These are phyloP conservation scores for Penicillium polonicum DNA, from an alignment of 2,329 filamentous ascomycete genomes.

Conservation along the genomic window DNA sequence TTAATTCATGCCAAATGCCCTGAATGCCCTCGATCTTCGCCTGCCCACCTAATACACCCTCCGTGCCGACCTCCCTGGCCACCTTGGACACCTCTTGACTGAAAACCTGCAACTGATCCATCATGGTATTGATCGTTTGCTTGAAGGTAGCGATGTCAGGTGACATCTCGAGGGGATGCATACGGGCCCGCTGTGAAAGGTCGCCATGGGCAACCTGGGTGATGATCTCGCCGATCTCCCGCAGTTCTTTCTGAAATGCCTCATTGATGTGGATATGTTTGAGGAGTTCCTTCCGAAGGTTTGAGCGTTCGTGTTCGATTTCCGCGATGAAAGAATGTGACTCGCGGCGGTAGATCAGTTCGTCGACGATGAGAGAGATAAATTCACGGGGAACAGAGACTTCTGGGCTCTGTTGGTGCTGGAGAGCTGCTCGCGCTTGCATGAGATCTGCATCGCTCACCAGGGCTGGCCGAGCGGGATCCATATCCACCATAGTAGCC, in stretches of 20 bases:
- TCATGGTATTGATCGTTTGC: conserved; percentile 83
- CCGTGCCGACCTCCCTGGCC: conserved; percentile 74
- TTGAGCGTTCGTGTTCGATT: conserved; percentile 23
- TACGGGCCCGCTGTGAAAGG: conserved; percentile 22
- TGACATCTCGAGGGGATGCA: conserved; percentile 27
- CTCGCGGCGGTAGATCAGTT: conserved; percentile 26
- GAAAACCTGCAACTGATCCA: conserved; percentile 75
- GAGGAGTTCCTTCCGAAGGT: conserved; percentile 24
- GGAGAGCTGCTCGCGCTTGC: conserved; percentile 25
- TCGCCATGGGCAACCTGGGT: conserved; percentile 29
- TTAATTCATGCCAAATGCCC: conserved; percentile 81
- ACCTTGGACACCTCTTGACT: conserved; percentile 78
- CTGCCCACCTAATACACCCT: conserved; percentile 75
- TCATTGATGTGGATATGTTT: conserved; percentile 30
- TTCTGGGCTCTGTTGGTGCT: conserved; percentile 23
- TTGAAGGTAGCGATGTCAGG: conserved; percentile 48
- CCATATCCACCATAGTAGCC: conserved; percentile 21
- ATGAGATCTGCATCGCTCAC: conserved; percentile 25
- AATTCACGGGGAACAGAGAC: conserved; percentile 25
- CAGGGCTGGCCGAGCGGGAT: conserved; percentile 13
- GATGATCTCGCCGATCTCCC: conserved; percentile 30
- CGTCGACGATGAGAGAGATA: conserved; percentile 25
- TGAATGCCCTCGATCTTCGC: conserved; percentile 76
- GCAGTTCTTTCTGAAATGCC: conserved; percentile 29
- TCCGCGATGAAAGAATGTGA: conserved; percentile 21